Evolutionary conservation across 2,329 filamentous ascomycete species (phyloP), one percentile per base, ranked within the genome.

Genomic region (Exserohilum rostratum): DNA sequence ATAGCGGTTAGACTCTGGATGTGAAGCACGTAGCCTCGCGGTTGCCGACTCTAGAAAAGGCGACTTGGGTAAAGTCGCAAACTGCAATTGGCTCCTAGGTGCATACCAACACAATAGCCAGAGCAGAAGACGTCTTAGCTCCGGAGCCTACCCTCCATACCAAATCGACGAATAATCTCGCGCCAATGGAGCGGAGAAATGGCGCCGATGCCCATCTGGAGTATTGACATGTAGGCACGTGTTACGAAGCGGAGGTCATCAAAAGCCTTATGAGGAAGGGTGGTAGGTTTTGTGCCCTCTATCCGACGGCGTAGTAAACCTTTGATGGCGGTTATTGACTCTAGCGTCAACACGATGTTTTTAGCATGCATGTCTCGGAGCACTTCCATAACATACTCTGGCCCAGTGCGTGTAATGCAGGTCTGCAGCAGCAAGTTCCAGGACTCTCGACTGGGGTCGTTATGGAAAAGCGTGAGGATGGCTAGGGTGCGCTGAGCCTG

Each of bases 131-230:
- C 78, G 77, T 53, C 78, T 76, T 6, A 88, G 72, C 29, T 83
- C 81, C 79, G 66, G 64, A 85, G 79, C 13, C 79, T 76, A 6
- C 80, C 76, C 7, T 75, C 68, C 82, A 85, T 87, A 3, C 86
- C 87, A 40, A 84, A 79, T 25, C 85, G 80, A 40, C 83, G 83
- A 37, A 89, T 65, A 9, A 87, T 75, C 65, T 88, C 85, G 42
- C 75, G 71, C 87, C 86, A 89, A 13, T 76, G 65, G 22, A 59
- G 70, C 3, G 77, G 71, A 18, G 74, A 74, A 20, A 83, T 73
- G 50, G 72, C 60, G 50, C 73, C 61, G 33, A 70, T 72, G 15
- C 78, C 79, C 34, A 70, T 74, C 55, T 78, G 71, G 46, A 84
- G 76, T 37, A 83, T 74, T 42, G 74, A 72, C 50, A 82, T 77